Conservation (phyloP, 352 stramenopile species). For the Phytophthora niederhauseri region DNA sequence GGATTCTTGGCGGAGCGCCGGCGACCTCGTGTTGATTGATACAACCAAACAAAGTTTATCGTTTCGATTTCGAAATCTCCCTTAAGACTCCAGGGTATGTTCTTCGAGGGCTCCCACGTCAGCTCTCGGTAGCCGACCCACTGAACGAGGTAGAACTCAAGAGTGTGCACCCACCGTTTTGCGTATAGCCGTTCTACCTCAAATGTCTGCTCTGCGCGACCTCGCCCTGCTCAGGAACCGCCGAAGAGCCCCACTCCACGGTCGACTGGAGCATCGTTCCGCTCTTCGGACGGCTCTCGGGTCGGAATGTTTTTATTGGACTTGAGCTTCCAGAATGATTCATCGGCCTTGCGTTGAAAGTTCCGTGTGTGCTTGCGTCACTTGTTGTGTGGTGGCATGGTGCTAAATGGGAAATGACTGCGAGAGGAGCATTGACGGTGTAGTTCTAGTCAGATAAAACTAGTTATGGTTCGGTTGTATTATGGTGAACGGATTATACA, state of each 20-base stretch:
- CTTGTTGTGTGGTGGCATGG: not conserved
- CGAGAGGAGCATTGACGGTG: too few species aligned
- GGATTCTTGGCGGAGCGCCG: too few species aligned
- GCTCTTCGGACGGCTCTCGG: not conserved
- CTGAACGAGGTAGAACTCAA: not conserved
- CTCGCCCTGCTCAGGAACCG: not conserved
- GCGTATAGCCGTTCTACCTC: not conserved
- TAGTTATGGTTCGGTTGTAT: too few species aligned
- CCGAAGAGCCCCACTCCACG: not conserved
- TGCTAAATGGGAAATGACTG: too few species aligned
- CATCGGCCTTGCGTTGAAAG: not conserved
- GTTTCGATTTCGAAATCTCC: not conserved
- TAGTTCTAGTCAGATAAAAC: too few species aligned
- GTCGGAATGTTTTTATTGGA: not conserved
- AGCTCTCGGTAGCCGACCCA: slow-evolving; percentile 2
- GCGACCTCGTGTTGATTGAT: too few species aligned
- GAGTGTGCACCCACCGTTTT: not conserved
- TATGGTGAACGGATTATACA: too few species aligned
- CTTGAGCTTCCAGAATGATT: not conserved
- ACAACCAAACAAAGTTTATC: not conserved
- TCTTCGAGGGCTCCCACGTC: not conserved
- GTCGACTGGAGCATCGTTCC: not conserved
- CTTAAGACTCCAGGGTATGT: not conserved
- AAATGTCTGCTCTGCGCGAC: not conserved
- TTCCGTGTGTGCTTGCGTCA: not conserved